These are phyloP conservation scores for Thraustochytrium striatum DNA, from an alignment of 352 stramenopile species.

Conservation along the genomic window DNA sequence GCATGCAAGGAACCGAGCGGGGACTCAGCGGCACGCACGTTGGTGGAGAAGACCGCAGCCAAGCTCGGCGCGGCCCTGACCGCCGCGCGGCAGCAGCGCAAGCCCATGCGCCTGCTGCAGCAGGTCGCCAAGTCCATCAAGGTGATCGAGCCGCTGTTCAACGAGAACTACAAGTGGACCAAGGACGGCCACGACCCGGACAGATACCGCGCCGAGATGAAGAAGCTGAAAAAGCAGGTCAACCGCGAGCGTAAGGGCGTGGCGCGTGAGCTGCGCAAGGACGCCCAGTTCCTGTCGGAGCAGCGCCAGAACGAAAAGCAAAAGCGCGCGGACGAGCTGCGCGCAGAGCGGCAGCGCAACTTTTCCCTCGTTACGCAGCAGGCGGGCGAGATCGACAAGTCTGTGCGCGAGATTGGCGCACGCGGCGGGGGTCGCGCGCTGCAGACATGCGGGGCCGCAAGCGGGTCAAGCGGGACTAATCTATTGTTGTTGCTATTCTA, in stretches of 20 bases:
- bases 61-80: neutral
- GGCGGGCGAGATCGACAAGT: conserved; percentile 40
- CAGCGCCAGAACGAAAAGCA: neutral
- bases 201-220: conserved; percentile 38
- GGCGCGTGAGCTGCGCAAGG: conserved; percentile 47
- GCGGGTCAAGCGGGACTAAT: neutral
- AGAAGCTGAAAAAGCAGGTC: conserved; percentile 47
- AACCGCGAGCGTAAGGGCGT: conserved; percentile 48
- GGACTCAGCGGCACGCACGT: too few species aligned
- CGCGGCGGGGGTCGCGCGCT: neutral
- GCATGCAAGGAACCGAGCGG: too few species aligned
- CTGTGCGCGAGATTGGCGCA: conserved; percentile 2
- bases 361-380: conserved; percentile 27
- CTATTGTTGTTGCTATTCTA: neutral
- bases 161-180: conserved; percentile 45
- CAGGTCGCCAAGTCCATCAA: neutral
- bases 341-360: conserved; percentile 22
- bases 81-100: neutral
- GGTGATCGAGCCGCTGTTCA: conserved; percentile 21
- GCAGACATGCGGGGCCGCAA: conserved; percentile 25
- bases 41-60: neutral
- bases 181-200: conserved; percentile 44
- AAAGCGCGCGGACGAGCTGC: neutral
- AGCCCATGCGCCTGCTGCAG: conserved; percentile 36
- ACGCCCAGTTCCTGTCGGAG: conserved; percentile 44